Evolutionary conservation across 2,329 filamentous ascomycete species (phyloP).

Genomic region (Colletotrichum lentis): DNA sequence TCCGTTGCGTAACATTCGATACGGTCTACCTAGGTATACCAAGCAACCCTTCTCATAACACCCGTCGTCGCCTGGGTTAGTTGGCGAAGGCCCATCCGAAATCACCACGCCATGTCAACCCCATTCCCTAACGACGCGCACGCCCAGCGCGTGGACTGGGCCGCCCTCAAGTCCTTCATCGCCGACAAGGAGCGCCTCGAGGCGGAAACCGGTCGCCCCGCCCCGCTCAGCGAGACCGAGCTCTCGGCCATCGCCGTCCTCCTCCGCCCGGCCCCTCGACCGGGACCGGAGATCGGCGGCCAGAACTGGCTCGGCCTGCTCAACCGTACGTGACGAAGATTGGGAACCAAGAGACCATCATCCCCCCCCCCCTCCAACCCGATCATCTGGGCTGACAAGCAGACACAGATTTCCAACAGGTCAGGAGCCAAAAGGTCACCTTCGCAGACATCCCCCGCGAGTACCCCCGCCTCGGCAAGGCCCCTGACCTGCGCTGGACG

Average conservation of each 20-base stretch:
- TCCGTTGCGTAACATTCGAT: neutral
- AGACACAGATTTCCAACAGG: slow-evolving; percentile 30
- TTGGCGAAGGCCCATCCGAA: neutral
- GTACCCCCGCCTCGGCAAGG: slow-evolving; percentile 25
- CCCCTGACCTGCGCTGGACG: slow-evolving; percentile 32
- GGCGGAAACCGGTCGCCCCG: slow-evolving; percentile 44
- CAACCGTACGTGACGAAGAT: slow-evolving; percentile 44
- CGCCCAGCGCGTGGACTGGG: slow-evolving; percentile 43
- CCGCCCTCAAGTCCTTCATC: slow-evolving; percentile 52
- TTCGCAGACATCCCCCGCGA: slow-evolving; percentile 32
- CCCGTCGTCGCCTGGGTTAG: neutral
- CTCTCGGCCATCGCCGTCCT: slow-evolving; percentile 53
- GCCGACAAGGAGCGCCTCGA: slow-evolving; percentile 51
- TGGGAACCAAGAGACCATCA: neutral
- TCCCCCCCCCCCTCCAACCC: neutral
- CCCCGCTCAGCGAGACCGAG: slow-evolving; percentile 51
- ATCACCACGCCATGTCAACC: neutral
- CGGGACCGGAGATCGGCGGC: slow-evolving; percentile 43
- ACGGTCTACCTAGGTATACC: too few species aligned
- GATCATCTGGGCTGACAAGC: neutral
- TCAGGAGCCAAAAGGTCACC: slow-evolving; percentile 14
- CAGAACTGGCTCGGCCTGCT: slow-evolving; percentile 53
- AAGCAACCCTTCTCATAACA: neutral
- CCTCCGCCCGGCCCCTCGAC: slow-evolving; percentile 40
- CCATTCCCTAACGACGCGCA: neutral